Evolutionary conservation across 176 grass and related monocot genomes (phyloP).

Genomic region (Tillandsia fasciculata): DNA sequence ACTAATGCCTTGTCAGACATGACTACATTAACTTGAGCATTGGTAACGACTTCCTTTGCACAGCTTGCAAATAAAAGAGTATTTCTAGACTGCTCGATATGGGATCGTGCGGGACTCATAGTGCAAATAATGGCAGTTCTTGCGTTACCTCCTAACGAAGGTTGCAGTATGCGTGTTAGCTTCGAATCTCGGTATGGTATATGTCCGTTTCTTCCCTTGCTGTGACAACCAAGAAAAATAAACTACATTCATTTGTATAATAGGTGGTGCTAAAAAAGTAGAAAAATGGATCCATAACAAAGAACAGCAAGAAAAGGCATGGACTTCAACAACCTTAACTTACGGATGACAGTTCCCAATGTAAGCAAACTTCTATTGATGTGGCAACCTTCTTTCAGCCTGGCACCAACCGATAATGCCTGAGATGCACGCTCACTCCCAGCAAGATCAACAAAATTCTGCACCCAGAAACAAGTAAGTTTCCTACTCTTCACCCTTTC

Average conservation of each 20-base stretch:
- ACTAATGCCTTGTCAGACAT: slow-evolving; percentile 84
- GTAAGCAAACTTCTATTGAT: slow-evolving; percentile 92
- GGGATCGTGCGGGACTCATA: slow-evolving; percentile 60
- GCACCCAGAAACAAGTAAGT: slow-evolving; percentile 19
- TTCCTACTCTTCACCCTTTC: slow-evolving; percentile 2
- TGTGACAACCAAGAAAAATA: slow-evolving; percentile 26
- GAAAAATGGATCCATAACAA: neutral
- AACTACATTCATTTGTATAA: neutral
- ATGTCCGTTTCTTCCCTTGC: slow-evolving; percentile 86
- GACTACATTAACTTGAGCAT: slow-evolving; percentile 79
- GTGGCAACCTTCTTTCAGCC: slow-evolving; percentile 92
- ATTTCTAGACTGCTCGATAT: slow-evolving; percentile 80
- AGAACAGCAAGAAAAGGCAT: slow-evolving; percentile 4
- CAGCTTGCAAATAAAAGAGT: slow-evolving; percentile 72
- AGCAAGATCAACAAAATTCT: slow-evolving; percentile 95
- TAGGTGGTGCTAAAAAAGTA: neutral
- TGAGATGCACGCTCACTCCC: slow-evolving; percentile 86
- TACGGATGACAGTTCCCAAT: slow-evolving; percentile 75
- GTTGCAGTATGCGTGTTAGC: slow-evolving; percentile 82
- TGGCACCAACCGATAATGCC: slow-evolving; percentile 64
- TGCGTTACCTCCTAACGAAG: slow-evolving; percentile 74
- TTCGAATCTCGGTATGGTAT: slow-evolving; percentile 92
- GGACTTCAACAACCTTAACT: slow-evolving; percentile 52
- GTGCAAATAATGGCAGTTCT: slow-evolving; percentile 90
- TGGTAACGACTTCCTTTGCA: slow-evolving; percentile 88